A percentile compares a stretch with the other conserved stretches of the same genome.
Evolutionary conservation across 2,329 filamentous ascomycete genomes (phyloP).

Genomic region (Ophioceras dolichostomum): DNA sequence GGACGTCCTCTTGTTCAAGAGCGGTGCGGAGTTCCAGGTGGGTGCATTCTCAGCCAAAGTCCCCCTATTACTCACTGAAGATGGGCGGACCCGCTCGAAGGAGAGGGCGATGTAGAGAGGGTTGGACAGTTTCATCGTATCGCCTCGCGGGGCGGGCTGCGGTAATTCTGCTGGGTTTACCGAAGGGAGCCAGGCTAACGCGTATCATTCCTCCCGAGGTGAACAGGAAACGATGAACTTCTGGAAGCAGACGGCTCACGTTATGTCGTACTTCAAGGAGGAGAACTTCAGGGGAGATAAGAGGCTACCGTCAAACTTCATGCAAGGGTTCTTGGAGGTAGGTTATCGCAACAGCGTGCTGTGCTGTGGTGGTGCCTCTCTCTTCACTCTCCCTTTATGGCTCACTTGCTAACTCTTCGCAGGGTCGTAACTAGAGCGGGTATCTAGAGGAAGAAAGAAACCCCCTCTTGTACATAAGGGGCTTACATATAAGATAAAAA

Average conservation of each 20-base stretch:
- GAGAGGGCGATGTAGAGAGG: too few relatives aligned
- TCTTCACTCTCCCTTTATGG: neutral
- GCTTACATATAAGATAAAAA: neutral
- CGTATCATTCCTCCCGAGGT: too few relatives aligned
- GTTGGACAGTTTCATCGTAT: too few relatives aligned
- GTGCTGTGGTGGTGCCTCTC: too few relatives aligned
- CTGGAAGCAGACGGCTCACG: slow-evolving; percentile 94
- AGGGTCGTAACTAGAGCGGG: slow-evolving; percentile 43
- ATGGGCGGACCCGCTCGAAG: too few relatives aligned
- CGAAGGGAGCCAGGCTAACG: neutral
- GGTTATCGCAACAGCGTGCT: too few relatives aligned
- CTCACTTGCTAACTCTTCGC: slow-evolving; percentile 5
- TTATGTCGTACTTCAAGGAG: slow-evolving; percentile 92
- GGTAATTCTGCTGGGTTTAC: too few relatives aligned
- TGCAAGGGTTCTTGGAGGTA: slow-evolving; percentile 91
- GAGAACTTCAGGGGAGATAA: slow-evolving; percentile 68
- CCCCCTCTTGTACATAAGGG: slow-evolving; percentile 1
- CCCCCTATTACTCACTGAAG: too few relatives aligned
- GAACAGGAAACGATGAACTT: slow-evolving; percentile 92
- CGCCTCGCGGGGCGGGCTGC: too few relatives aligned
- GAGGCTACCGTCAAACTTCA: slow-evolving; percentile 78
- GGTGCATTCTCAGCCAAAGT: too few relatives aligned
- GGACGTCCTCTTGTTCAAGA: slow-evolving; percentile 83
- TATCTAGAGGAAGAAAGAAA: slow-evolving; percentile 1
- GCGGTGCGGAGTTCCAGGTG: slow-evolving; percentile 90